Percentiles rank a stretch among this genome's conserved stretches.
phyloP scores from a whole-genome alignment of 768 basidiomycete genomes.

The Russula abietina region DNA sequence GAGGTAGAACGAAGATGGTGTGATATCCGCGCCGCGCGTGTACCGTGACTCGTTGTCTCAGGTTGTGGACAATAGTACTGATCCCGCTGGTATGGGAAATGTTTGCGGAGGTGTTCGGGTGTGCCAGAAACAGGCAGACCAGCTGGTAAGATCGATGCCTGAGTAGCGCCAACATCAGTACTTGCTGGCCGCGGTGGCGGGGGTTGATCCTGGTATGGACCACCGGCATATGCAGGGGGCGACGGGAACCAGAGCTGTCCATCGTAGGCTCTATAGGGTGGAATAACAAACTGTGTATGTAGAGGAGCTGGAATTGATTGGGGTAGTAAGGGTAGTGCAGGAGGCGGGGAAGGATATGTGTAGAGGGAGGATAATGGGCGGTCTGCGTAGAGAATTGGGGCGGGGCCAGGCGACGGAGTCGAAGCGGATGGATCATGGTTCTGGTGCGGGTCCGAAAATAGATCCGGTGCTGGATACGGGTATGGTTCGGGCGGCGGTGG shows the following conservation, averaged over 20 bases:
- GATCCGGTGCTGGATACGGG: conserved; percentile 6
- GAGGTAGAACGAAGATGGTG: conserved; percentile 53
- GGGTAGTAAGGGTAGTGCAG: conserved; percentile 28
- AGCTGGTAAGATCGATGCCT: conserved; percentile 30
- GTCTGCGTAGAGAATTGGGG: conserved; percentile 27
- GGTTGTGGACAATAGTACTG: conserved; percentile 11
- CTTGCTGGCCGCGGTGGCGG: conserved; percentile 46
- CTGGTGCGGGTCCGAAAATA: not conserved
- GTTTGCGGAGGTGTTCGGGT: conserved; percentile 32
- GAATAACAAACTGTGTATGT: conserved; percentile 17
- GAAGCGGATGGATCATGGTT: conserved; percentile 23
- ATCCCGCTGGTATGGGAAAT: conserved; percentile 25
- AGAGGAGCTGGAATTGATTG: conserved; percentile 41
- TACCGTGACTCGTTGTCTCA: conserved; percentile 56
- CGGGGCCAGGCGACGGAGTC: conserved; percentile 21
- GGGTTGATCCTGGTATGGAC: conserved; percentile 33
- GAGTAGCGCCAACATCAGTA: conserved; percentile 35
- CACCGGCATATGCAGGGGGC: conserved; percentile 7
- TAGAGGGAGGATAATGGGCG: conserved; percentile 31
- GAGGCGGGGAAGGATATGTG: conserved; percentile 30
- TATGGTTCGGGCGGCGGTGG: conserved; percentile 28
- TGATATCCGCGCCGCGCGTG: conserved; percentile 51
- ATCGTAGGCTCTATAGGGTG: conserved; percentile 28
- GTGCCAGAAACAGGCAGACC: conserved; percentile 33
- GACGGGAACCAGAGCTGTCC: conserved; percentile 32